Evolutionary conservation across 2,329 filamentous ascomycete genomes (phyloP), one percentile per base, ranked within the genome.

Genomic region (Saccharata proteae): DNA sequence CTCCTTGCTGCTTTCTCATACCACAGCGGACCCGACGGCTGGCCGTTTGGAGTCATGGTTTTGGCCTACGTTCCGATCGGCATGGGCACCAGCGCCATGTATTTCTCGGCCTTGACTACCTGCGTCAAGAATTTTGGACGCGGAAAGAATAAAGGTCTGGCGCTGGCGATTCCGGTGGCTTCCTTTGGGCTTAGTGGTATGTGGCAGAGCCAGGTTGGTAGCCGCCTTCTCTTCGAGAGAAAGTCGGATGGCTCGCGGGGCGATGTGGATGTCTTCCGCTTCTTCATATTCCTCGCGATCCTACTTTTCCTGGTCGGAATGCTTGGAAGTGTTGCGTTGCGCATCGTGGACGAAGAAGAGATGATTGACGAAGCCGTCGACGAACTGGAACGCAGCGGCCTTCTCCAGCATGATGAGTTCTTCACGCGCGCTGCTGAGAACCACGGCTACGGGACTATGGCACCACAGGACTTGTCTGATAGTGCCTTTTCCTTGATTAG

Each of bases 61-160:
- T 51, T 83, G 33, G 78, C 85, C 1, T 98, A 96, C 53, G 67
- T 86, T 27, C 69, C 71, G 30, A 75, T 98, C 36, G 90, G 90
- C 2, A 69, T 78, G 39, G 88, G 75, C 4, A 94, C 88, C 0
- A 82, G 80, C 41, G 74, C 74, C 54, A 85, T 96, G 74, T 98
- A 96, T 55, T 67, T 96, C 34, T 72, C 77, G 30, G 79, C 84
- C 2, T 79, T 98, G n/a, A 88, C 88, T 5, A 93, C 88, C 0
- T 93, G 85, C 49, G 90, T 90, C 20, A 98, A 98, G 73, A 98
- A 96, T 59, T 98, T 96, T 58, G 86, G 86, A 29, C 76, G 80
- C 38, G 84, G 85, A 4, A 81, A 78, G 48, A 78, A 92, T 48
- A 80, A 88, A 46, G 90, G 90, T 0, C 61, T 98, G 30, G 88